phyloP scores from a whole-genome alignment of 305 asterid genomes.

The Rubia tinctorum region DNA sequence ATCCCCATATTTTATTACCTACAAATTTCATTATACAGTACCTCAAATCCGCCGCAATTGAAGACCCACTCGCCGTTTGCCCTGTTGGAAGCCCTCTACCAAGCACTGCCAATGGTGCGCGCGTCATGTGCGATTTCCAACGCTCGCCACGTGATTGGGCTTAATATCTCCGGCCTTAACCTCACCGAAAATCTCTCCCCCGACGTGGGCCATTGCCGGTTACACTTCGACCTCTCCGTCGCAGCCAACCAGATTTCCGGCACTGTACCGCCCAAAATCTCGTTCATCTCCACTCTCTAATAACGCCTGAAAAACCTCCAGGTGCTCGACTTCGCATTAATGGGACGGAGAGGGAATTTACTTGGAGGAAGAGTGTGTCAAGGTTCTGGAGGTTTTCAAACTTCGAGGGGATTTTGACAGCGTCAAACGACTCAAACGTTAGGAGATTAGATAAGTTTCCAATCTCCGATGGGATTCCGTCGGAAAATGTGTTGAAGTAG shows the following conservation, averaged over 20 bases:
- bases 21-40: no score
- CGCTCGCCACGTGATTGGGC: conserved; percentile 55
- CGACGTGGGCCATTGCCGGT: conserved; percentile 58
- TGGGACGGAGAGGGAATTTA: conserved; percentile 57
- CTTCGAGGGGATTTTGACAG: conserved; percentile 73
- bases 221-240: conserved; percentile 48
- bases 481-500: conserved; percentile 63
- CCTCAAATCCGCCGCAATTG: conserved; percentile 52
- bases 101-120: conserved; percentile 60
- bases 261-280: conserved; percentile 51
- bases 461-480: conserved; percentile 76
- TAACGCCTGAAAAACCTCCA: conserved; percentile 52
- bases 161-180: conserved; percentile 56
- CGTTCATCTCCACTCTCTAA: conserved; percentile 43
- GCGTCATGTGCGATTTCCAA: conserved; percentile 60
- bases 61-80: conserved; percentile 54
- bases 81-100: conserved; percentile 57
- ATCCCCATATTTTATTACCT: no score
- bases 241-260: conserved; percentile 58
- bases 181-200: conserved; percentile 62
- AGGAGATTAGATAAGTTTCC: conserved; percentile 58
- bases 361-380: conserved; percentile 82
- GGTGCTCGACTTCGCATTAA: conserved; percentile 60
- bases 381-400: conserved; percentile 58
- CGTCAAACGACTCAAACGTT: conserved; percentile 78